phyloP scores from a whole-genome alignment of 768 basidiomycete species.

The Mycena haematopus region DNA sequence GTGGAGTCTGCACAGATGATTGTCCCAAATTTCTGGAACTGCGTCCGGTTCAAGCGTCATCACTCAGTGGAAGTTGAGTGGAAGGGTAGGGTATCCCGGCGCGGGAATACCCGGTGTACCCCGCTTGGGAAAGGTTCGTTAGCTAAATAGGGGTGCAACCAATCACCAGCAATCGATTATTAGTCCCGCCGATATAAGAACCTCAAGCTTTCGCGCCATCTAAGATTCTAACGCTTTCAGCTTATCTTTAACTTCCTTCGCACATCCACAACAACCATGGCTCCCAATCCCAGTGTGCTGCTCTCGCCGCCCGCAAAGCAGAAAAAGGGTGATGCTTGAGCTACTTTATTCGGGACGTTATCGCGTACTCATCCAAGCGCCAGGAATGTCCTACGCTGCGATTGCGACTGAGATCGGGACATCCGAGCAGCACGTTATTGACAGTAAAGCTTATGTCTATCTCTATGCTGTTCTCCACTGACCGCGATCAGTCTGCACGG shows the following conservation, averaged over 20 bases:
- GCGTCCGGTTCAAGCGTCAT: background rate
- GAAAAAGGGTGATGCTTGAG: conserved; percentile 59
- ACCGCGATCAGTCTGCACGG: conserved; percentile 54
- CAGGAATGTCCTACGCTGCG: conserved; percentile 55
- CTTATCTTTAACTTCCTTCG: background rate
- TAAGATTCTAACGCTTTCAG: background rate
- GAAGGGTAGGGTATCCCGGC: no score
- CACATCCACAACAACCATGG: conserved; percentile 40
- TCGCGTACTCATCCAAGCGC: background rate
- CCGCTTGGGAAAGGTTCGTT: no score
- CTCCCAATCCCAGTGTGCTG: conserved; percentile 62
- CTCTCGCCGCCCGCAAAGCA: conserved; percentile 58
- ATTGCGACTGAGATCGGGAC: conserved; percentile 47
- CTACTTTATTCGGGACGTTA: conserved; percentile 20
- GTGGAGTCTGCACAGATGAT: no score
- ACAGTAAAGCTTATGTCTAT: conserved; percentile 48
- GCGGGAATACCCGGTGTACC: no score
- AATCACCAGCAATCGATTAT: conserved; percentile 21
- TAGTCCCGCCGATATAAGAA: conserved; percentile 10
- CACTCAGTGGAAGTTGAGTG: no score
- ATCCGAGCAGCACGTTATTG: conserved; percentile 54
- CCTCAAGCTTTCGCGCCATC: background rate
- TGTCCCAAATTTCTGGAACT: no score
- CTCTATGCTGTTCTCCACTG: background rate
- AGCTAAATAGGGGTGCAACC: background rate